Percentiles rank a stretch among this genome's conserved stretches.
Conservation (phyloP, 805 yeast genomes). For the Candida dajiaensis region DNA sequence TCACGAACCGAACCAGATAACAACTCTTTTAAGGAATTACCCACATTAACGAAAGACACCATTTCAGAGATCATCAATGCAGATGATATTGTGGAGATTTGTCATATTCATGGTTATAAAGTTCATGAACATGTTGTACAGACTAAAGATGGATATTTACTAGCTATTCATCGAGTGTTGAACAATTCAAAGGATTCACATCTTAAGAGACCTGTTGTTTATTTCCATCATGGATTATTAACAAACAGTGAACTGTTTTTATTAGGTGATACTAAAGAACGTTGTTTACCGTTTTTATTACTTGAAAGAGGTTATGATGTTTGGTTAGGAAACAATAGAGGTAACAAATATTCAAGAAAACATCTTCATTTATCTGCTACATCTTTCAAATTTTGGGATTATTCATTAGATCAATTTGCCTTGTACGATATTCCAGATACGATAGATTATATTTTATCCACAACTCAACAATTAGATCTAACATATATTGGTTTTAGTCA, state of each 20-base stretch:
- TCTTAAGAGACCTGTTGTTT: slow-evolving; percentile 49
- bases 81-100: slow-evolving; percentile 4
- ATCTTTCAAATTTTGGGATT: slow-evolving; percentile 72
- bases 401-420: slow-evolving; percentile 88
- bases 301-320: slow-evolving; percentile 86
- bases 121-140: slow-evolving; percentile 72
- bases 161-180: slow-evolving; percentile 63
- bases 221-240: slow-evolving; percentile 85
- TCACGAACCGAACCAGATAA: not conserved
- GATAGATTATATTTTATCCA: slow-evolving; percentile 61
- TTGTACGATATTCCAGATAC: slow-evolving; percentile 83
- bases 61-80: slow-evolving; percentile 1
- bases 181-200: slow-evolving; percentile 28
- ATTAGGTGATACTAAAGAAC: slow-evolving; percentile 57
- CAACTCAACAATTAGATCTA: slow-evolving; percentile 38
- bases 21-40: not conserved
- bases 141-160: slow-evolving; percentile 71
- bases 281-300: slow-evolving; percentile 62
- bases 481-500: slow-evolving; percentile 87
- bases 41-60: not conserved
- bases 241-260: slow-evolving; percentile 52
- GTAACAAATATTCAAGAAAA: slow-evolving; percentile 74
- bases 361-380: slow-evolving; percentile 15
- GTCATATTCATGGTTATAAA: slow-evolving; percentile 45
- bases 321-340: slow-evolving; percentile 90